These are phyloP conservation scores for Fagus crenata DNA, from an alignment of 306 rosid genomes.

Conservation along the genomic window DNA sequence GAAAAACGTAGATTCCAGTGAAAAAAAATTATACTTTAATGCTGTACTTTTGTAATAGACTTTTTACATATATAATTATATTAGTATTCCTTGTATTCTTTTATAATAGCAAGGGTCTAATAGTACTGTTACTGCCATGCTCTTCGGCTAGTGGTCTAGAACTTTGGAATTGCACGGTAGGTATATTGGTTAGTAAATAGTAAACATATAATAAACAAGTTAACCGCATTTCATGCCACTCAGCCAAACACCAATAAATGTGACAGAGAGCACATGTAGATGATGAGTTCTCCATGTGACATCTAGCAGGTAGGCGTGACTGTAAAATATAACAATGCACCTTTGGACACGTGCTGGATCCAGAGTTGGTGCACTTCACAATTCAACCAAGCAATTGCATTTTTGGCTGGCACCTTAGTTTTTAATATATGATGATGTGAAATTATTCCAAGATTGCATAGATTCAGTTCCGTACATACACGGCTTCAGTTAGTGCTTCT, in stretches of 20 bases:
- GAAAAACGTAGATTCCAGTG: not conserved
- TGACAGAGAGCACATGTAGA: conserved; percentile 27
- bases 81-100: not conserved
- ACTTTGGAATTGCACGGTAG: not conserved
- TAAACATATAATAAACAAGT: not conserved
- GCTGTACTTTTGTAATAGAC: not conserved
- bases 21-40: conserved; percentile 1
- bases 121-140: not conserved
- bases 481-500: not conserved
- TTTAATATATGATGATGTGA: not conserved
- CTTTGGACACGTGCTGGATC: conserved; percentile 3
- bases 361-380: not conserved
- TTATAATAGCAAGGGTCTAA: not conserved
- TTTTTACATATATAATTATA: no score
- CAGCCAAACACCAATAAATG: not conserved
- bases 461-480: no score
- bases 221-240: not conserved
- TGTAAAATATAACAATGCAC: not conserved
- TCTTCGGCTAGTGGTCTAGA: not conserved
- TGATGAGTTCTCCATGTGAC: conserved; percentile 49
- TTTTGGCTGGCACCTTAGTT: not conserved
- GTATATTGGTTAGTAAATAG: not conserved
- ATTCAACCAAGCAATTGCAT: not conserved
- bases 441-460: not conserved
- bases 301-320: conserved; percentile 29